A percentile compares a stretch with the other conserved stretches of the same genome.
phyloP scores from a whole-genome alignment of 441 rosid species.

The Geranium incanum region DNA sequence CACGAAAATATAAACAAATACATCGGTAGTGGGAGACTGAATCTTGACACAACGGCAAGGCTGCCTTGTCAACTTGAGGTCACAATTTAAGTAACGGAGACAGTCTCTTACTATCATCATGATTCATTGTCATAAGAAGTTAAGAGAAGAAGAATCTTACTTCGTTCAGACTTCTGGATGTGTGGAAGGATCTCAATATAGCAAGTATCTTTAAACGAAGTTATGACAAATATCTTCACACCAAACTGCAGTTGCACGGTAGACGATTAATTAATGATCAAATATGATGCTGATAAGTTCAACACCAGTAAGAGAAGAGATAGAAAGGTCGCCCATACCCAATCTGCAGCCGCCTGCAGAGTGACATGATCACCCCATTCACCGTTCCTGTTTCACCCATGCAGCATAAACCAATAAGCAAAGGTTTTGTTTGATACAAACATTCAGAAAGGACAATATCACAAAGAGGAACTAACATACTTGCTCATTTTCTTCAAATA shows the following conservation, averaged over 20 bases:
- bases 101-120: no score
- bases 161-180: constrained; percentile 43
- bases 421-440: background rate
- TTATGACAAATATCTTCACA: constrained; percentile 58
- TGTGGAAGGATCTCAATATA: constrained; percentile 60
- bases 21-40: no score
- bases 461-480: constrained; percentile 23
- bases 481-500: constrained; percentile 66
- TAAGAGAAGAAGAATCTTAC: constrained; percentile 23
- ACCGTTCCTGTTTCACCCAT: constrained; percentile 36
- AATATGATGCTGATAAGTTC: background rate
- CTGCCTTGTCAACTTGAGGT: no score
- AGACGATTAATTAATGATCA: background rate
- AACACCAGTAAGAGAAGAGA: background rate
- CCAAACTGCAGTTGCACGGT: constrained; percentile 24
- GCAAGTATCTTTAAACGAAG: constrained; percentile 74
- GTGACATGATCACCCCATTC: constrained; percentile 60
- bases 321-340: constrained; percentile 22
- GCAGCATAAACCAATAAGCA: constrained; percentile 15
- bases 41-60: no score
- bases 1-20: no score
- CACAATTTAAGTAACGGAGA: no score
- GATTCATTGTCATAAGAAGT: no score
- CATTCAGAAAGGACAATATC: background rate
- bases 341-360: constrained; percentile 53